phyloP scores from a whole-genome alignment of 345 rosid species.

The Arabidopsis arenosa region DNA sequence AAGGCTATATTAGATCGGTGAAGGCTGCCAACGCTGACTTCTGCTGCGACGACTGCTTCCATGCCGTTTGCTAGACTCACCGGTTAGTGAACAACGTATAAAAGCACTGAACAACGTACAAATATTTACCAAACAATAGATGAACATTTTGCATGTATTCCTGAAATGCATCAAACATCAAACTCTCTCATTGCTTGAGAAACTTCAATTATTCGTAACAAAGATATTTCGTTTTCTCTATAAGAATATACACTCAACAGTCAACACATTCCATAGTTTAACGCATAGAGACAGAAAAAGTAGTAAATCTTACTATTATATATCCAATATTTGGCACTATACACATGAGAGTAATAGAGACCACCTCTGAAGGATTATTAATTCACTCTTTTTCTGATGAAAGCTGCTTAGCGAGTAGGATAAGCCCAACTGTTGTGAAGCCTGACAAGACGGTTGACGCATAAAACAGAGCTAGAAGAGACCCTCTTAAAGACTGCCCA shows the following conservation, averaged over 20 bases:
- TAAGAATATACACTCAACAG: neutral
- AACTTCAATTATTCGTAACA: too few species aligned
- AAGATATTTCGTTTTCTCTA: neutral
- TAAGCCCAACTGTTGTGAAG: constrained; percentile 63
- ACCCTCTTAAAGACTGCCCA: constrained; percentile 79
- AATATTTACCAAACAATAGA: too few species aligned
- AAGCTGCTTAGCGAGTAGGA: constrained; percentile 68
- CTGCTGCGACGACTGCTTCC: too few species aligned
- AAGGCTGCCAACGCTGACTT: too few species aligned
- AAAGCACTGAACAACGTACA: too few species aligned
- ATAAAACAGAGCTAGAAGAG: constrained; percentile 68
- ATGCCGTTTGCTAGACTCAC: too few species aligned
- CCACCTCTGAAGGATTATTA: neutral
- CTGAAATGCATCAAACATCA: too few species aligned
- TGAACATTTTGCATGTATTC: too few species aligned
- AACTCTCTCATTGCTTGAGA: too few species aligned
- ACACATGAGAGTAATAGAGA: constrained; percentile 6
- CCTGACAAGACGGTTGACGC: constrained; percentile 69
- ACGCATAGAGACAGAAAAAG: neutral
- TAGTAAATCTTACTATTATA: neutral
- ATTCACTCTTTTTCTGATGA: constrained; percentile 62
- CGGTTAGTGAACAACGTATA: too few species aligned
- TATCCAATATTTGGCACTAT: neutral
- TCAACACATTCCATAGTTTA: neutral
- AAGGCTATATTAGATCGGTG: too few species aligned